A percentile compares a stretch with the other conserved stretches of the same genome.
Evolutionary conservation across 192 early-diverging fungal species (phyloP).

Genomic region (Obelidium mucronatum): DNA sequence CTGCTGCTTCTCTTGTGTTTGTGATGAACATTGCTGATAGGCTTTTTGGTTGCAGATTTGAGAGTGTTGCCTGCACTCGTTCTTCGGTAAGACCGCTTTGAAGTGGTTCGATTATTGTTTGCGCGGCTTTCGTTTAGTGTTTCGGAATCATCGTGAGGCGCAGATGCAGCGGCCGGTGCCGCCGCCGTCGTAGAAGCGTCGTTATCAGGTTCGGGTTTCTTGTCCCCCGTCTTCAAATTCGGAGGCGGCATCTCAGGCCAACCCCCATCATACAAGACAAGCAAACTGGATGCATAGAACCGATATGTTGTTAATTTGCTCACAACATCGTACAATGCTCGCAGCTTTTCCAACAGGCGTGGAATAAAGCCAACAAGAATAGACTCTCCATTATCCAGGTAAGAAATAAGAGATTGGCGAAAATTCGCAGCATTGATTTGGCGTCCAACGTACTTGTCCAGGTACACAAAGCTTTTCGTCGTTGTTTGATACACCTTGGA

Average conservation of each 20-base stretch:
- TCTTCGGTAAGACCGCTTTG: neutral
- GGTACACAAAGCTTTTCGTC: conserved; percentile 77
- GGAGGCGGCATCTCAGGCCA: conserved; percentile 40
- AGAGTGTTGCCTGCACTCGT: conserved; percentile 1
- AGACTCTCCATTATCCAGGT: conserved; percentile 83
- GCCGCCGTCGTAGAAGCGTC: neutral
- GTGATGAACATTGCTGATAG: no score
- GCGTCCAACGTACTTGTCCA: conserved; percentile 97
- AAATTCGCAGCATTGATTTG: conserved; percentile 82
- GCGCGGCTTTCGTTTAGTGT: neutral
- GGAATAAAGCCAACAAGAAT: conserved; percentile 85
- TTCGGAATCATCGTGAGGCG: neutral
- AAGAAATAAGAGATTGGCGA: conserved; percentile 77
- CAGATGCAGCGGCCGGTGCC: no score
- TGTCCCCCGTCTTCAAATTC: neutral
- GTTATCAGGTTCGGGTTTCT: neutral
- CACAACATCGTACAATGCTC: conserved; percentile 77
- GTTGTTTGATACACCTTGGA: conserved; percentile 81
- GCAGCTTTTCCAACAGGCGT: conserved; percentile 75
- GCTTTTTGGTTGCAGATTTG: no score
- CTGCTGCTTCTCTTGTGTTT: no score
- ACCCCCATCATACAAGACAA: conserved; percentile 93
- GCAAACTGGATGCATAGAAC: conserved; percentile 89
- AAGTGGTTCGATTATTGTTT: neutral
- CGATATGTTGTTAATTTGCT: conserved; percentile 79